Evolutionary conservation across 2,329 filamentous ascomycete species (phyloP).

Genomic region (Triangularia setosa): DNA sequence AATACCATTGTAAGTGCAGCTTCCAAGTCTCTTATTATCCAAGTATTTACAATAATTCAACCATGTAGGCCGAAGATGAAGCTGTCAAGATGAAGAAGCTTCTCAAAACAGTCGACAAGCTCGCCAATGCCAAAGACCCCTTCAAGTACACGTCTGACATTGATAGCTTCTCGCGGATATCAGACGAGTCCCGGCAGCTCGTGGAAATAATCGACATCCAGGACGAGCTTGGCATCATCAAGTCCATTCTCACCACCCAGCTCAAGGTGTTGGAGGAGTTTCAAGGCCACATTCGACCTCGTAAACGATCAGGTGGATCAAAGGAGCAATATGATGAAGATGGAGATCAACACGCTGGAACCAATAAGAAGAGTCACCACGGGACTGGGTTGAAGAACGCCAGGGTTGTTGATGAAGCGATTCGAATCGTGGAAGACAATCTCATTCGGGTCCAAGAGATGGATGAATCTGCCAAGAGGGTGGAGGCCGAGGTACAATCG

Average conservation of each 20-base stretch:
- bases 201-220: constrained; percentile 14
- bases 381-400: background rate
- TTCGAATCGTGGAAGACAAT: background rate
- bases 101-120: constrained; percentile 2
- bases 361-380: background rate
- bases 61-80: constrained; percentile 3
- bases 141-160: constrained; percentile 9
- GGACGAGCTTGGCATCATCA: constrained; percentile 14
- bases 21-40: background rate
- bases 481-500: constrained; percentile 3
- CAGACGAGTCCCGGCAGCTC: background rate
- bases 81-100: constrained; percentile 11
- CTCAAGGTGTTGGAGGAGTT: constrained; percentile 3
- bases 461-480: constrained; percentile 8
- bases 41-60: background rate
- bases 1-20: constrained; percentile 8
- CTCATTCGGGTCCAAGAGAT: constrained; percentile 11
- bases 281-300: background rate
- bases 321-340: background rate
- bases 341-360: background rate
- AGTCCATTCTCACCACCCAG: constrained; percentile 6
- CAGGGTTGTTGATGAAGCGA: background rate
- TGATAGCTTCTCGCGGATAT: constrained; percentile 12
- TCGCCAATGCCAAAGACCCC: constrained; percentile 1
- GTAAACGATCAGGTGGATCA: background rate